Evolutionary conservation across 306 rosid species (phyloP), one percentile per base, ranked within the genome.

Genomic region (Senna siamea): DNA sequence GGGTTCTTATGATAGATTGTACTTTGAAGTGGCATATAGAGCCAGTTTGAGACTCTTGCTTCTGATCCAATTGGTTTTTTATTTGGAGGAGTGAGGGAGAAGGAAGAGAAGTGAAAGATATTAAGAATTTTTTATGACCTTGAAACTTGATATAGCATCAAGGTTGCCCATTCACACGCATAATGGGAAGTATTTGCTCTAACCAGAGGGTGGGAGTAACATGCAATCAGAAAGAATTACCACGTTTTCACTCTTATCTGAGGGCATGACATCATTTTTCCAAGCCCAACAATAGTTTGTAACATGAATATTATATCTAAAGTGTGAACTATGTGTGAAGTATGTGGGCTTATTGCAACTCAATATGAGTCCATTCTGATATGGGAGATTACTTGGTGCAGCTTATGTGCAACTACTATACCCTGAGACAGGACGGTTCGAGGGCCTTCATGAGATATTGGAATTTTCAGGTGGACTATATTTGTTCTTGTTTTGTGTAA

Each of bases 391-490:
- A 10, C 17, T 73, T 63, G 32, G 37, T 82, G 78, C 95, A 93
- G 98, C 96, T 93, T 72, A 84, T 93, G 93, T 91, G 97, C 91
- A 89, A 89, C 80, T 84, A 89, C 86, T 93, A 93, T 78, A 88
- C 98, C 44, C 66, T 93, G 76, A 83, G 94, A 61, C 97, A 93
- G 79, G 97, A 93, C 23, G 97, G 98, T 35, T 93, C 98, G 19
- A 89, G 86, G 83, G 91, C 94, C 43, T 88, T 80, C 81, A 86
- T 86, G 51, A 89, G 96, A 91, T 69, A 14, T 71, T 93, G 98
- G 97, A 91, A 79, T 80, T 76, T 93, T 63, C 94, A 93, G 97
- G 98, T 93, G 80, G 37, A 58, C 26, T 46, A 17, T 63, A 78
- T 48, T 40, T 70, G 32, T 38, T 57, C 4, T 32, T 6, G 10